Base-by-base conservation (phyloP, 805 yeast species). In the Brettanomyces custersianus region DNA sequence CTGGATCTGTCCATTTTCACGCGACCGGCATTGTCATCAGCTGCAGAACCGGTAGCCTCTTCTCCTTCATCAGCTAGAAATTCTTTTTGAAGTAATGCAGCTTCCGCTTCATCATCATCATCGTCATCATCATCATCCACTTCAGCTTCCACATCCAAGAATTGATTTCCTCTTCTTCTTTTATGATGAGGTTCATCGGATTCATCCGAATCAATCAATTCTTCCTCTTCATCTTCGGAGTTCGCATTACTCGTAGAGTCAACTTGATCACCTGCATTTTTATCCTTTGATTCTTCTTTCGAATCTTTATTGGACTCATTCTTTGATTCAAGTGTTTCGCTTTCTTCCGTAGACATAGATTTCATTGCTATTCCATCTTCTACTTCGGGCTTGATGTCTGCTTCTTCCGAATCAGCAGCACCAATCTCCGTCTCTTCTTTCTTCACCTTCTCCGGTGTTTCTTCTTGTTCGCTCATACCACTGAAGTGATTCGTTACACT, bases 91-190 rank as follows among this genome's bases (percentile, higher is more conserved):
- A 81, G 74, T 21, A 84, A 63, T 43, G 83, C 96, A n/a, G 94
- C 88, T 47, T 81, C 97, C 43, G 90, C 97, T 33, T 87, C 97
- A 42, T 88, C 37, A n/a, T 34, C 97, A 43, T 86, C 90, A 21
- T 78, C 76, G 29, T 82, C 97, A 37, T 92, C 97, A 46, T 92
- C 97, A 42, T 90, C 97, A 58, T 90, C 95, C 39, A 92, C 98
- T 59, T 90, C 97, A 40, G 96, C 98, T 67, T 92, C 97, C 37
- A 92, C 94, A 83, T 92, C 98, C 62, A 92, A 70, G 59, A 87
- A 92, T 67, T 82, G 88, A 59, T 90, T 90, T 40, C 69, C 70
- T 51, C 73, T 62, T 52, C 69, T 63, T 43, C 65, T 70, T 40
- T 63, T 63, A 33, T 63, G 60, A 31, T 69, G 65, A 4, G 66